These are phyloP conservation scores for Purshia tridentata DNA, from an alignment of 306 rosid genomes.

Conservation along the genomic window DNA sequence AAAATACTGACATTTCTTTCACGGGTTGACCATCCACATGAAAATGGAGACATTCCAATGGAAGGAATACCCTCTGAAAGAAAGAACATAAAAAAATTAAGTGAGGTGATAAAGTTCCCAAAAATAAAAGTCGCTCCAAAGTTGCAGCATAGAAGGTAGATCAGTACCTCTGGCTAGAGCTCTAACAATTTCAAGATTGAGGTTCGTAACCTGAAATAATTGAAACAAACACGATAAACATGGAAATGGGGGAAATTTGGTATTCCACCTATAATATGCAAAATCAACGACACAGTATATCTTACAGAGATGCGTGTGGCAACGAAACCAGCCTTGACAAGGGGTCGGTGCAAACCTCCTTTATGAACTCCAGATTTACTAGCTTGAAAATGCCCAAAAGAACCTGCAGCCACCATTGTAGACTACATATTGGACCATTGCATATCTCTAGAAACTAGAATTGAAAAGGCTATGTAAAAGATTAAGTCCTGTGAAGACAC, in stretches of 20 bases:
- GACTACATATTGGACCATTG: neutral
- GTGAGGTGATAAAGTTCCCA: neutral
- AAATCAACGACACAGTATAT: slow-evolving; percentile 3
- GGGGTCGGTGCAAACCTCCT: slow-evolving; percentile 73
- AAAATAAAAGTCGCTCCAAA: neutral
- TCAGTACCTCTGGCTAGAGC: slow-evolving; percentile 81
- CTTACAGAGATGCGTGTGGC: slow-evolving; percentile 94
- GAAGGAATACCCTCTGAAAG: slow-evolving; percentile 92
- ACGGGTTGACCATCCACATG: slow-evolving; percentile 85
- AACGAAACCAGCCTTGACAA: slow-evolving; percentile 95
- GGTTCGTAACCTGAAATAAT: slow-evolving; percentile 76
- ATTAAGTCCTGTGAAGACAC: neutral
- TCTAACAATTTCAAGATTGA: slow-evolving; percentile 90
- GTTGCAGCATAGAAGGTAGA: slow-evolving; percentile 15
- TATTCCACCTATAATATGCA: slow-evolving; percentile 6
- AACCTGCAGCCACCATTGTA: slow-evolving; percentile 57
- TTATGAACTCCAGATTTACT: slow-evolving; percentile 93
- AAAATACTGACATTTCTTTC: slow-evolving; percentile 59
- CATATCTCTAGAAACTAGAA: neutral
- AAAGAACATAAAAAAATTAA: slow-evolving; percentile 24
- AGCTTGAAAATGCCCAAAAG: slow-evolving; percentile 97
- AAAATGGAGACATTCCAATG: slow-evolving; percentile 85
- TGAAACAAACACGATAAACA: slow-evolving; percentile 27
- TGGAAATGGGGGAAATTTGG: slow-evolving; percentile 13
- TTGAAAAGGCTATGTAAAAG: neutral